Evolutionary conservation across 1,284 basidiomycete species (phyloP).

Genomic region (Cutaneotrichosporon dermatis): DNA sequence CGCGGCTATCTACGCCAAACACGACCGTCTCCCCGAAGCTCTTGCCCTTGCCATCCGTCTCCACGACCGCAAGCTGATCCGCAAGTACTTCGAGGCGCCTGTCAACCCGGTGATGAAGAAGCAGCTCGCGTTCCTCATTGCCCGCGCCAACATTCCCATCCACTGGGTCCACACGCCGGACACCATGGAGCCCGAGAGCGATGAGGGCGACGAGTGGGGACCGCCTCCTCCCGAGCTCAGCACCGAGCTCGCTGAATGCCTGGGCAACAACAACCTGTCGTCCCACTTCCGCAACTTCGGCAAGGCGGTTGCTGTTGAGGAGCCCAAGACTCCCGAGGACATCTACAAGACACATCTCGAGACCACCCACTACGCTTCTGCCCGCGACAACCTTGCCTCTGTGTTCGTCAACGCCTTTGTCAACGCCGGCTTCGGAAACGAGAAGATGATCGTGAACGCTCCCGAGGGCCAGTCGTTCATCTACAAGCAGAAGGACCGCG

Average conservation of each 20-base stretch:
- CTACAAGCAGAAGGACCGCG: constrained; percentile 99
- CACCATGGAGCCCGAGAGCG: constrained; percentile 55
- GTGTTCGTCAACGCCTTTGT: constrained; percentile 99
- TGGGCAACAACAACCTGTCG: constrained; percentile 78
- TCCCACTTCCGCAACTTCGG: constrained; percentile 85
- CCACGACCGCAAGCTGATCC: constrained; percentile 73
- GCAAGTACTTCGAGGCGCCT: constrained; percentile 76
- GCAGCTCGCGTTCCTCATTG: constrained; percentile 90
- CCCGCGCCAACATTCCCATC: constrained; percentile 83
- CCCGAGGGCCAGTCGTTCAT: constrained; percentile 97
- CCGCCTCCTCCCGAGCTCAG: constrained; percentile 60
- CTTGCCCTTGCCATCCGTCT: constrained; percentile 82
- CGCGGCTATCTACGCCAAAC: constrained; percentile 82
- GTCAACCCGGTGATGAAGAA: constrained; percentile 88
- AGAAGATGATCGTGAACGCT: constrained; percentile 95
- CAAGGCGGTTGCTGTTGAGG: constrained; percentile 86
- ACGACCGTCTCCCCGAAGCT: constrained; percentile 87
- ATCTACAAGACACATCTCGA: constrained; percentile 98
- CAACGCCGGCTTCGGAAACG: constrained; percentile 97
- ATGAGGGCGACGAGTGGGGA: constrained; percentile 39
- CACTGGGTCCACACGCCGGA: constrained; percentile 71
- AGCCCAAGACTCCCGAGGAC: constrained; percentile 89
- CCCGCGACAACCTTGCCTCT: constrained; percentile 87
- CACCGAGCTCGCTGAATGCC: constrained; percentile 75
- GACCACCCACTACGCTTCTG: constrained; percentile 76